A percentile compares a stretch with the other conserved stretches of the same genome.
These are phyloP conservation scores for Berkeleyomyces basicola DNA, from an alignment of 2,329 filamentous ascomycete genomes.

Conservation along the genomic window DNA sequence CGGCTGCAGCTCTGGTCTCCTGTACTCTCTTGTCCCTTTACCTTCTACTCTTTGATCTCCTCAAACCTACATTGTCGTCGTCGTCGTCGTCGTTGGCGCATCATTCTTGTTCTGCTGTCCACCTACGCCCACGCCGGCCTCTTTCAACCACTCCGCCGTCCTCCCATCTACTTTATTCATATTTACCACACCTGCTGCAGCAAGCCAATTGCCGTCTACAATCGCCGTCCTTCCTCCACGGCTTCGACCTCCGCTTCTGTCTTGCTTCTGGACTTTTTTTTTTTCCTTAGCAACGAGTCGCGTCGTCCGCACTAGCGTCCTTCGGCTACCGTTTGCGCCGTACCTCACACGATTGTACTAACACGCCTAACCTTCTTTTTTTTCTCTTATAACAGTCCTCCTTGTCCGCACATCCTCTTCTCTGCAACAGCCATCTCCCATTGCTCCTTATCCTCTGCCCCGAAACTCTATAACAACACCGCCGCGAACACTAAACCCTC, in stretches of 20 bases:
- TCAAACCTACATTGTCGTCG: neutral
- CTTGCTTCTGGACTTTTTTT: neutral
- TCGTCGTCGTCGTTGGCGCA: neutral
- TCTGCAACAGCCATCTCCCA: slow-evolving; percentile 8
- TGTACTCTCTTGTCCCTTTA: neutral
- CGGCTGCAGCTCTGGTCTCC: neutral
- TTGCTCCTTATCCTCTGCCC: slow-evolving; percentile 7
- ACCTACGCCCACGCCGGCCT: neutral
- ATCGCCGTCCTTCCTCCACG: no score
- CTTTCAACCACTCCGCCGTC: neutral
- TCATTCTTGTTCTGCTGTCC: neutral
- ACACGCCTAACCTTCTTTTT: slow-evolving; percentile 7
- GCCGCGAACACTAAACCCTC: neutral
- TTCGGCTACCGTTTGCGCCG: neutral
- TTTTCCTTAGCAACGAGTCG: neutral
- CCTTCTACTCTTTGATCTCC: neutral
- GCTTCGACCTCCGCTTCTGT: neutral
- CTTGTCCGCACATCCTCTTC: slow-evolving; percentile 6
- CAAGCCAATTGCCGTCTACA: no score
- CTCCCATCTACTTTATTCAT: neutral
- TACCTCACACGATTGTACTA: neutral
- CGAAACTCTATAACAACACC: neutral
- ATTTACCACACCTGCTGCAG: neutral
- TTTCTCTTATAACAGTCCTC: slow-evolving; percentile 11
- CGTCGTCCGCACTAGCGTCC: neutral